Evolutionary conservation across 1,284 basidiomycete genomes (phyloP), one percentile per base, ranked within the genome.

Genomic region (Pulchroboletus neoregius): DNA sequence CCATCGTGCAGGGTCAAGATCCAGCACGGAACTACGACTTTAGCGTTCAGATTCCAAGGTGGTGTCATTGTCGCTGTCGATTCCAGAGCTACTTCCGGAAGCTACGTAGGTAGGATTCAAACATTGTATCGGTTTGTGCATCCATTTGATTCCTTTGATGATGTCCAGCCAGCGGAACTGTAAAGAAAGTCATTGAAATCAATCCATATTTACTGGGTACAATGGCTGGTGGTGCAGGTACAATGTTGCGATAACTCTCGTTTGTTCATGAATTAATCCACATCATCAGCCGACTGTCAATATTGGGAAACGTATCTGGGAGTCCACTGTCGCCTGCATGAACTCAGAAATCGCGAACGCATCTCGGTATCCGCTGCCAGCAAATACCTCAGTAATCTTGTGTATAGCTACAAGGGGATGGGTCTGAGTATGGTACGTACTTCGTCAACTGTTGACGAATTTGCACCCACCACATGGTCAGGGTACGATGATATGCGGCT

Each of bases 401-500:
- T 99, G 6, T 99, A 98, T 70, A 80, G 86, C 49, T 99, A 99
- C 78, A 99, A 99, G 71, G 96, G 96, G 11, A 98, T 96, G 94
- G 96, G 96, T 5, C 71, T 99, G 50, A 95, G 92, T 66, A 99
- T 99, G 95, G 91, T 91, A 50, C 78, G 64, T 31, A 35, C 24
- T 35, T 39, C n/a, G 27, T 31, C 26, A 18, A 10, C 13, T 41
- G 33, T 37, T 16, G 34, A 13, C 8, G 35, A 40, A 33, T 35
- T 43, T 24, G 13, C 36, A 22, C 44, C 56, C 43, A 47, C 4
- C 24, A 6, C 39, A 28, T 39, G 36, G 28, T 38, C 55, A 93
- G 91, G 96, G 96, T 48, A 99, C 96, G 2, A 99, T 99, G 96
- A 96, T 99, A 55, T 98, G 94, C 61, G 96, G 96, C 23, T 99